Conservation (phyloP, 2,329 filamentous ascomycete species). For the Tolypocladium ovalisporum region DNA sequence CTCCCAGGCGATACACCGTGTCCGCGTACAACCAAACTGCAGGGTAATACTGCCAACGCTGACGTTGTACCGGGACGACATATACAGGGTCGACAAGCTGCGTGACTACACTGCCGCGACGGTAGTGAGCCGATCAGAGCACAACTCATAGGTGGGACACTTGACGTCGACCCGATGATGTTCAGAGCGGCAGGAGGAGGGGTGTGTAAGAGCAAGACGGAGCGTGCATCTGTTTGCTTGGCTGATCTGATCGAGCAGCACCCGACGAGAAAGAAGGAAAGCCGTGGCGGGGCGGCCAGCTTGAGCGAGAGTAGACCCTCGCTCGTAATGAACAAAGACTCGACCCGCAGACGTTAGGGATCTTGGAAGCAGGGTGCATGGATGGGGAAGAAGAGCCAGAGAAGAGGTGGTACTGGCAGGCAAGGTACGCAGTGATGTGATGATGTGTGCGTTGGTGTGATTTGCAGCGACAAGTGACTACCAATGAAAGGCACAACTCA, state of each 20-base stretch:
- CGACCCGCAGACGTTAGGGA: conserved; percentile 2
- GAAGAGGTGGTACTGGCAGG: background rate
- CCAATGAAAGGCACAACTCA: conserved; percentile 25
- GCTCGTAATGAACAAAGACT: background rate
- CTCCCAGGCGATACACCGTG: conserved; percentile 21
- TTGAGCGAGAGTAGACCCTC: conserved; percentile 1
- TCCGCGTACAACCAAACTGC: conserved; percentile 16
- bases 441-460: conserved; percentile 1
- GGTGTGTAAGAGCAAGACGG: background rate
- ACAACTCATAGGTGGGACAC: conserved; percentile 1
- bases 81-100: conserved; percentile 6
- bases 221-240: conserved; percentile 1
- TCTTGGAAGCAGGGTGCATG: conserved; percentile 1
- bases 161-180: background rate
- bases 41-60: conserved; percentile 33
- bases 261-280: background rate
- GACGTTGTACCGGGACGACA: conserved; percentile 26
- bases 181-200: background rate
- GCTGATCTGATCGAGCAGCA: conserved; percentile 1
- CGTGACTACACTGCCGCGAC: conserved; percentile 2
- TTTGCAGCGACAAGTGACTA: conserved; percentile 7
- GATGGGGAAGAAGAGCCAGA: background rate
- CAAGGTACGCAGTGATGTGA: background rate
- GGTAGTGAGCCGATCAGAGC: conserved; percentile 2
- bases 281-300: background rate